Base-by-base conservation (phyloP, 1,139 yeast species). In the Nakaseomyces sp. region DNA sequence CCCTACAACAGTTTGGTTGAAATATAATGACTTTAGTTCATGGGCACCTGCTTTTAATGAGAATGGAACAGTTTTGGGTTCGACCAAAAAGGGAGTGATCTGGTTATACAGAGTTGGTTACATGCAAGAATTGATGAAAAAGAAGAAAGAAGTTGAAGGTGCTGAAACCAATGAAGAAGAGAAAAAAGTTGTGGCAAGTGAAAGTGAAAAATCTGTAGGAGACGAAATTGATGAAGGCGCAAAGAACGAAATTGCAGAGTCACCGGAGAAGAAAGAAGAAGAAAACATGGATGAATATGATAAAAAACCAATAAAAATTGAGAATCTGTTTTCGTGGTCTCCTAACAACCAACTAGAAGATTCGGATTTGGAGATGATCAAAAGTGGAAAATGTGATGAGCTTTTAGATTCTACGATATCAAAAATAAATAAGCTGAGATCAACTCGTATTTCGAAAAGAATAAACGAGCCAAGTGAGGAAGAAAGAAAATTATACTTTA, bases 31-130 rank as follows among this genome's bases (percentile, higher is more conserved):
- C 8, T 76, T 73, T 48, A 72, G 74, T 45, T 76, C 87, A 10
- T 89, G 87, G 73, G 95, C 93, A 0, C 97, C 96, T 3, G 62
- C 72, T 1, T 65, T 72, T 36, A 96, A 88, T 60, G 87, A 84
- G 62, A 73, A 75, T 37, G 79, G 78, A 22, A 71, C 84, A 2
- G 81, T 86, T 7, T 69, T 87, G 6, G 75, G 82, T 19, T 75
- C 76, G 18, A 73, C 73, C 12, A 74, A 79, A 47, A 81, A 82
- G 48, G 79, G 82, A 1, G 69, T 77, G 19, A 75, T 85, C 7
- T 89, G 96, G 96, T 72, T 79, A 47, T 86, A 82, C 53, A 87
- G 79, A 58, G 69, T 81, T 40, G 93, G 93, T 0, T 71, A 71
- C 43, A 68, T 69, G 67, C 37, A 70, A 65, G 46, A 54, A 55